Evolutionary conservation across 2,329 filamentous ascomycete species (phyloP), one percentile per base, ranked within the genome.

Genomic region (Didymella pomorum): DNA sequence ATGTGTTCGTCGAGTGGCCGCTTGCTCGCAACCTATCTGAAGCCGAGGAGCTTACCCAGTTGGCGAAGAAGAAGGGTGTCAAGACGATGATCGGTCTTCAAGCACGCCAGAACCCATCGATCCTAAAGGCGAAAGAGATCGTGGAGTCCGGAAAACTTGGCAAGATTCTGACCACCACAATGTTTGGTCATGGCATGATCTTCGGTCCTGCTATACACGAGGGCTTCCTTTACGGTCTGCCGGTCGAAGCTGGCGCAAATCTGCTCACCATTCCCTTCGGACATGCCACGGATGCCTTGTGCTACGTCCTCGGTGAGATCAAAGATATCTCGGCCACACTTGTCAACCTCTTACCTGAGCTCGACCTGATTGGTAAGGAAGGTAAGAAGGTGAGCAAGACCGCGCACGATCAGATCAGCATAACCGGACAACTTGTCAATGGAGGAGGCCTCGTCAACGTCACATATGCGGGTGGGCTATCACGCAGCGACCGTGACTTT

Each of bases 1-100:
- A 80, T 42, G 76, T 82, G 12, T 84, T 80, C 54, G 76, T 79
- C n/a, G 82, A 84, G 63, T 83, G 82, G 81, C 82, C 81, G 3
- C 71, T 83, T 1, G 81, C 73, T 0, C 71, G 74, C 3, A 80
- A 76, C 41, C 51, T 78, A 1, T 60, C 68, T 1, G 75, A 83
- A 58, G 76, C 81, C 0, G 74, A 79, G 43, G 79, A 82, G 60
- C 69, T 85, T 20, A 65, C 73, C 0, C 65, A 67, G 1, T 58
- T 83, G 10, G 81, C 81, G 0, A 71, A 76, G 43, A 52, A 69
- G 21, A 79, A 78, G 26, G 75, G 76, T 0, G 73, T 80, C 11
- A 75, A 72, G 46, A 84, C 80, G 0, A 71, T 82, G 23, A 75
- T 84, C 2, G 82, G 82, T 2, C 56, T 83, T 4, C 83, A 86